Evolutionary conservation across 352 stramenopile species (phyloP).

Genomic region (Pythium oligandrum): DNA sequence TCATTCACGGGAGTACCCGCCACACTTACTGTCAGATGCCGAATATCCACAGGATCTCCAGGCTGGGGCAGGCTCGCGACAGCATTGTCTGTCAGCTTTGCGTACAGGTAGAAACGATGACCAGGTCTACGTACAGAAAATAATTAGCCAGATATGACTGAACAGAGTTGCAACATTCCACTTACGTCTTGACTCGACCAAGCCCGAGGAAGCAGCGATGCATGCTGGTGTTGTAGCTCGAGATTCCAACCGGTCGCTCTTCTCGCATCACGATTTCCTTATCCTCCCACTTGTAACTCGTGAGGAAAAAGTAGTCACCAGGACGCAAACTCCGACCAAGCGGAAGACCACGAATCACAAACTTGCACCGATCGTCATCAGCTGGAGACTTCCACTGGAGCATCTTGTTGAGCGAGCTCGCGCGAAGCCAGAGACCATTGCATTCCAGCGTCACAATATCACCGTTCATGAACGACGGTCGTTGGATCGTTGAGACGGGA

Average conservation of each 20-base stretch:
- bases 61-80: conserved; percentile 56
- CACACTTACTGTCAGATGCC: conserved; percentile 63
- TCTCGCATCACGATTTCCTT: conserved; percentile 82
- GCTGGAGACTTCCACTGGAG: conserved; percentile 83
- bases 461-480: conserved; percentile 76
- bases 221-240: conserved; percentile 82
- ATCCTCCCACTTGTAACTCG: conserved; percentile 84
- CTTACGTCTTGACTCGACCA: conserved; percentile 71
- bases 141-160: conserved; percentile 1
- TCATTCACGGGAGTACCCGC: conserved; percentile 29
- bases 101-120: conserved; percentile 76
- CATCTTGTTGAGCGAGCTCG: conserved; percentile 72
- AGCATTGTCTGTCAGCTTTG: conserved; percentile 74
- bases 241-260: conserved; percentile 67
- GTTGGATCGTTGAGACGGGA: conserved; percentile 16
- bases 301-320: conserved; percentile 86
- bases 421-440: conserved; percentile 80
- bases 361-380: conserved; percentile 84
- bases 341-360: conserved; percentile 76
- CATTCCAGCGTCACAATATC: conserved; percentile 86
- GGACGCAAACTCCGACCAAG: conserved; percentile 66
- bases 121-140: conserved; percentile 27
- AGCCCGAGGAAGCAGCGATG: conserved; percentile 82
- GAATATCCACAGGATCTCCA: conserved; percentile 51
- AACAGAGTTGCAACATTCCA: conserved; percentile 1